These are phyloP conservation scores for Pichia heedii DNA, from an alignment of 805 yeast species.

Conservation along the genomic window DNA sequence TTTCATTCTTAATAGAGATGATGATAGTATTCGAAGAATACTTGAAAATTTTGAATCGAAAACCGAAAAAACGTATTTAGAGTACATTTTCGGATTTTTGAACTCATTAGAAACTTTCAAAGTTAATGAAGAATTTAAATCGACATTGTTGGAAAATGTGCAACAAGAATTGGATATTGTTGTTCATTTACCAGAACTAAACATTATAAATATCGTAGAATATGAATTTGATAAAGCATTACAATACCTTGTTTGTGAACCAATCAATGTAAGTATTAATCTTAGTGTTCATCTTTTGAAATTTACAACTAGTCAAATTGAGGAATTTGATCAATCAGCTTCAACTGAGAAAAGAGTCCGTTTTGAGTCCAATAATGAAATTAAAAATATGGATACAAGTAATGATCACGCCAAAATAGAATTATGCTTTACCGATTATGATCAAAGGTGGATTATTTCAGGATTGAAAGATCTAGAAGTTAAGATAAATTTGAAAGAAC, in stretches of 20 bases:
- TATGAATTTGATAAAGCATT: slow-evolving; percentile 30
- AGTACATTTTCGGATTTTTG: slow-evolving; percentile 11
- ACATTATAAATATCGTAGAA: slow-evolving; percentile 52
- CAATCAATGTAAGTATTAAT: slow-evolving; percentile 37
- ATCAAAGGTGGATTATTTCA: slow-evolving; percentile 65
- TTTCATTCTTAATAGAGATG: slow-evolving; percentile 10
- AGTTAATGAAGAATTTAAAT: not conserved
- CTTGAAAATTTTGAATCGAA: slow-evolving; percentile 10
- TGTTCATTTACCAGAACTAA: slow-evolving; percentile 55
- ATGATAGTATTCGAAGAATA: slow-evolving; percentile 1
- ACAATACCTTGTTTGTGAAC: slow-evolving; percentile 54
- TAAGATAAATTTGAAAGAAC: slow-evolving; percentile 16
- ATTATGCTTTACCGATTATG: slow-evolving; percentile 29
- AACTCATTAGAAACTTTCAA: not conserved
- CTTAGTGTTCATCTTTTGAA: slow-evolving; percentile 25
- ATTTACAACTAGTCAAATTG: not conserved
- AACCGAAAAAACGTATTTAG: slow-evolving; percentile 11
- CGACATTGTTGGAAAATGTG: not conserved
- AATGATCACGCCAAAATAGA: slow-evolving; percentile 13
- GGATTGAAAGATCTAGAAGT: slow-evolving; percentile 54
- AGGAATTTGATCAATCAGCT: slow-evolving; percentile 1
- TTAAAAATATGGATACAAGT: slow-evolving; percentile 5
- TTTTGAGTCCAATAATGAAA: slow-evolving; percentile 9
- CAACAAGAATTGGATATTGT: slow-evolving; percentile 30
- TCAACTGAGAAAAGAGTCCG: slow-evolving; percentile 24